Evolutionary conservation across 1,139 yeast species (phyloP).

Genomic region (Pneumocystis jirovecii): DNA sequence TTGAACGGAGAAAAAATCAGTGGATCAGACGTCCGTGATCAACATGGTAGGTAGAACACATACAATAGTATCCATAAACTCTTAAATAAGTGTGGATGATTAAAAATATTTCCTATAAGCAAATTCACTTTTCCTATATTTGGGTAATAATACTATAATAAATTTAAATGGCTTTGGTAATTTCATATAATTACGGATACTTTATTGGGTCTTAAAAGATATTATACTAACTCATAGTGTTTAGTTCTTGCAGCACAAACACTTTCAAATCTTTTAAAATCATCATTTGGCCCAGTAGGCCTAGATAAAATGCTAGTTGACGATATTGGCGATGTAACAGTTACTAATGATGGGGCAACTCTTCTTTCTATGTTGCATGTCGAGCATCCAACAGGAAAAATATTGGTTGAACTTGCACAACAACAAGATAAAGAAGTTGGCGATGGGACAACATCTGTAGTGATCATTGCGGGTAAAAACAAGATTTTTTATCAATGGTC

Average conservation of each 20-base stretch:
- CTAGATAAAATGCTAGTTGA: slow-evolving; percentile 97
- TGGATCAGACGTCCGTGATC: slow-evolving; percentile 93
- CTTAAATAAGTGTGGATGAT: background rate
- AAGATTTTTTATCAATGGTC: slow-evolving; percentile 54
- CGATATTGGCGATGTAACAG: slow-evolving; percentile 97
- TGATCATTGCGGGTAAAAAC: slow-evolving; percentile 8
- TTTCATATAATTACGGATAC: background rate
- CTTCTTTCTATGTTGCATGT: slow-evolving; percentile 81
- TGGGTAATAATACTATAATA: too few species aligned
- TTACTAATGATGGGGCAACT: slow-evolving; percentile 98
- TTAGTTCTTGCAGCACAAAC: slow-evolving; percentile 77
- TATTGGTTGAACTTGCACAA: slow-evolving; percentile 90
- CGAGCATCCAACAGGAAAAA: slow-evolving; percentile 97
- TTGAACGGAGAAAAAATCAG: slow-evolving; percentile 91
- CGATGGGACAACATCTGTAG: slow-evolving; percentile 65
- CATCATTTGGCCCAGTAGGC: slow-evolving; percentile 96
- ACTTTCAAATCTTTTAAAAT: slow-evolving; percentile 92
- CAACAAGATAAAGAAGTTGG: slow-evolving; percentile 99
- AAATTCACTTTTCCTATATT: background rate
- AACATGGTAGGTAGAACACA: slow-evolving; percentile 38
- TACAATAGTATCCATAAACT: background rate
- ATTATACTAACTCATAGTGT: background rate
- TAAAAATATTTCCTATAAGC: background rate
- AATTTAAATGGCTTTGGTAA: too few species aligned
- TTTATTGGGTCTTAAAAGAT: background rate